These are phyloP conservation scores for Macrolepiota dolichaula DNA, from an alignment of 768 basidiomycete species.

Conservation along the genomic window DNA sequence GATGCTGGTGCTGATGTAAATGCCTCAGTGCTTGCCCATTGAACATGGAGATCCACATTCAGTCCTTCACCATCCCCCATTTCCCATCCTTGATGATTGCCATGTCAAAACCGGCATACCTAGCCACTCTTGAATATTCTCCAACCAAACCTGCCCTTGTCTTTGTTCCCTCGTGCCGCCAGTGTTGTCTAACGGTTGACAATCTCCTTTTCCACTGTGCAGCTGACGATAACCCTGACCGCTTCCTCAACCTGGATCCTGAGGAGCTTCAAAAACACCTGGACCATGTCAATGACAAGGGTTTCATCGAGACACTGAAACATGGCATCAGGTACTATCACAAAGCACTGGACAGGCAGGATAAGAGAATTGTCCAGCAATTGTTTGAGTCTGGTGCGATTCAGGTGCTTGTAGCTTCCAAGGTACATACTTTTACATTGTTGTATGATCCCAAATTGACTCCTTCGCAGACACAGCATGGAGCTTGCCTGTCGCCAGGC, in stretches of 20 bases:
- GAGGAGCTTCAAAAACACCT: constrained; percentile 84
- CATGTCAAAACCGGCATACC: constrained; percentile 98
- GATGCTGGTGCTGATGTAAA: constrained; percentile 5
- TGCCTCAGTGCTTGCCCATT: constrained; percentile 80
- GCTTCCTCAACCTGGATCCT: constrained; percentile 87
- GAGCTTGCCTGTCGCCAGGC: too few species aligned
- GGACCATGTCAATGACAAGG: constrained; percentile 75
- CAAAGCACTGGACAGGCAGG: constrained; percentile 87
- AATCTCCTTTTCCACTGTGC: constrained; percentile 86
- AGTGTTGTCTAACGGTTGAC: constrained; percentile 91
- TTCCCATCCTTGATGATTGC: constrained; percentile 98
- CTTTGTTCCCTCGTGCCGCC: constrained; percentile 91
- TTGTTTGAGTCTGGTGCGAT: constrained; percentile 94
- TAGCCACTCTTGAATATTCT: constrained; percentile 87
- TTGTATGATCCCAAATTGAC: too few species aligned
- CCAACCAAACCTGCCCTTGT: constrained; percentile 83
- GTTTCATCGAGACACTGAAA: constrained; percentile 74
- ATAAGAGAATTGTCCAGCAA: constrained; percentile 90
- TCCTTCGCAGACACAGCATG: too few species aligned
- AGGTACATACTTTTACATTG: constrained; percentile 43
- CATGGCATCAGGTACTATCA: constrained; percentile 96
- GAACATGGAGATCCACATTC: constrained; percentile 96
- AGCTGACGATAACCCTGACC: constrained; percentile 79
- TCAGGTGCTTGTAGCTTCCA: constrained; percentile 91
- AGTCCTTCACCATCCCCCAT: constrained; percentile 94